Conservation (phyloP, 1,284 basidiomycete genomes). For the Apiotrichum sp. region DNA sequence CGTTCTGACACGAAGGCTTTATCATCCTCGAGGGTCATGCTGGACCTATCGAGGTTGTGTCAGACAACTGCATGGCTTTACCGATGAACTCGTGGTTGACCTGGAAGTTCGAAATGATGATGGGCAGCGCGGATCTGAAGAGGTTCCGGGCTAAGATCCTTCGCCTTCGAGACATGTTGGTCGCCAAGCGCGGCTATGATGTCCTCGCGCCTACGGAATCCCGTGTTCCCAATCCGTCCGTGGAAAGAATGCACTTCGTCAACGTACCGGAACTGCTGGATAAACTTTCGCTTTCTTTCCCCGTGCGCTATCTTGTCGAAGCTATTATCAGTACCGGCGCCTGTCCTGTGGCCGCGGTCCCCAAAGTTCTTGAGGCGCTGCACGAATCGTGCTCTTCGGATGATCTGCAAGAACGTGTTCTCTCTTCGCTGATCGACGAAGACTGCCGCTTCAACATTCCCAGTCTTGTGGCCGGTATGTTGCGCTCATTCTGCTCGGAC, state of each 20-base stretch:
- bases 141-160: conserved; percentile 3
- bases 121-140: background rate
- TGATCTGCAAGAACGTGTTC: conserved; percentile 14
- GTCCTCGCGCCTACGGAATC: background rate
- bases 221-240: background rate
- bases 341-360: conserved; percentile 18
- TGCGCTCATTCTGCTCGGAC: background rate
- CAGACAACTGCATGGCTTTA: conserved; percentile 6
- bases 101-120: conserved; percentile 14
- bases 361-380: conserved; percentile 10
- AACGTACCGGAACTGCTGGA: background rate
- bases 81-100: conserved; percentile 15
- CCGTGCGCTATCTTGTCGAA: conserved; percentile 23
- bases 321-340: conserved; percentile 24
- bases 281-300: background rate
- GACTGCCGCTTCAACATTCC: conserved; percentile 8
- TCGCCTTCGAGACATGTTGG: conserved; percentile 1
- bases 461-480: background rate
- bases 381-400: background rate
- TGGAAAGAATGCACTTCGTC: conserved; percentile 4
- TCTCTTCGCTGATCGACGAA: conserved; percentile 24
- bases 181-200: conserved; percentile 2
- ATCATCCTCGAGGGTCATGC: conserved; percentile 21
- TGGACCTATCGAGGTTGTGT: conserved; percentile 12
- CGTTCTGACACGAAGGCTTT: conserved; percentile 5